phyloP scores from a whole-genome alignment of 371 early-diverging fungal genomes.

The Mucor irregularis region DNA sequence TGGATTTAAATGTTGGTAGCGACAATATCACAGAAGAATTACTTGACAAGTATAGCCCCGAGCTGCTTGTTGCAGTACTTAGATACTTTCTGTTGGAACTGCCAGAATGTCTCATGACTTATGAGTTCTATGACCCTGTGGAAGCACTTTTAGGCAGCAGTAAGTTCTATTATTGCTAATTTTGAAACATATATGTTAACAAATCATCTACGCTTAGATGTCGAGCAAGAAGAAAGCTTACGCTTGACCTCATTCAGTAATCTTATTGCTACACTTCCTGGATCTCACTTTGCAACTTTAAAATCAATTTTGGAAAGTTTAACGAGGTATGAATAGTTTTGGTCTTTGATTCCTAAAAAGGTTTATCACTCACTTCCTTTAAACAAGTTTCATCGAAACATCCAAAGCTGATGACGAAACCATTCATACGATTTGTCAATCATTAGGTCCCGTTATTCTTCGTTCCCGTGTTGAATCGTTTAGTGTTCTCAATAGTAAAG shows the following conservation, averaged over 20 bases:
- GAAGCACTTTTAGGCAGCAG: slow-evolving; percentile 60
- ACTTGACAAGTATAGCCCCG: slow-evolving; percentile 57
- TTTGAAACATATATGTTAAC: background rate
- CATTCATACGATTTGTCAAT: slow-evolving; percentile 36
- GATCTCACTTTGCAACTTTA: slow-evolving; percentile 55
- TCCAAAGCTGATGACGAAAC: background rate
- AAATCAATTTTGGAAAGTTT: slow-evolving; percentile 45
- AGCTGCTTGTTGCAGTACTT: slow-evolving; percentile 63
- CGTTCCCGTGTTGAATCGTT: slow-evolving; percentile 52
- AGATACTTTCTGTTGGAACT: slow-evolving; percentile 72
- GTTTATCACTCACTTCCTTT: background rate
- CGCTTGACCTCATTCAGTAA: slow-evolving; percentile 53
- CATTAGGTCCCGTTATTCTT: slow-evolving; percentile 58
- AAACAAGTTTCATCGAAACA: background rate
- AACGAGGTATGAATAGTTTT: slow-evolving; percentile 30
- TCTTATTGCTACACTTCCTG: slow-evolving; percentile 58
- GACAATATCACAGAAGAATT: slow-evolving; percentile 51
- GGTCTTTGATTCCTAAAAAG: background rate
- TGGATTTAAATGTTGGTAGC: slow-evolving; percentile 59
- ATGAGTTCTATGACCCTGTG: slow-evolving; percentile 73
- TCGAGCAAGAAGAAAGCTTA: slow-evolving; percentile 47
- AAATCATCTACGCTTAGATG: slow-evolving; percentile 3
- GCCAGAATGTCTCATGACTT: slow-evolving; percentile 68
- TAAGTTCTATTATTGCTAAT: slow-evolving; percentile 19
- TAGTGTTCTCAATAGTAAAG: slow-evolving; percentile 54